Evolutionary conservation across 2,329 filamentous ascomycete genomes (phyloP).

Genomic region (Penicillium brevicompactum): DNA sequence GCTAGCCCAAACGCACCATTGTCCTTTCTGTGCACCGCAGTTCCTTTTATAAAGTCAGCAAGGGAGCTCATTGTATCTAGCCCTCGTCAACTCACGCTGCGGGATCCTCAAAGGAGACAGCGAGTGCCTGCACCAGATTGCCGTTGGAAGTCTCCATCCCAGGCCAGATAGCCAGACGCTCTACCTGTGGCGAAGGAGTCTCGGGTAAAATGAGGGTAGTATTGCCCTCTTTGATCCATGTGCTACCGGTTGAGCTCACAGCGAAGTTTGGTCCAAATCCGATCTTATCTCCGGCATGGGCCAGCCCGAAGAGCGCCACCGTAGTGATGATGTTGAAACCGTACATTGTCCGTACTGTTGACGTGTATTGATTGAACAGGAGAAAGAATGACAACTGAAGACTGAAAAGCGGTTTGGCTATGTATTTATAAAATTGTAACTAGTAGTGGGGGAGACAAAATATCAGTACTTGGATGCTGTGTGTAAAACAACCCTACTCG

Average conservation of each 20-base stretch:
- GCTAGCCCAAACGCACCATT: background rate
- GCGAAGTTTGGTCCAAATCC: background rate
- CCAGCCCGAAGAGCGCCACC: background rate
- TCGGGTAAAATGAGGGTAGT: background rate
- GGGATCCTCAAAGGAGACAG: background rate
- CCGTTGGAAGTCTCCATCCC: conserved; percentile 4
- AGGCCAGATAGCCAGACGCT: conserved; percentile 1
- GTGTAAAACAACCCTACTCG: no score
- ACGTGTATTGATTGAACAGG: background rate
- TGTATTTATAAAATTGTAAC: no score
- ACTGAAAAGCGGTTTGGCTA: background rate
- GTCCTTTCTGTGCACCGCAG: background rate
- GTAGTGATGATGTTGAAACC: background rate
- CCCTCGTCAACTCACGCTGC: background rate
- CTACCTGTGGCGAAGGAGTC: background rate
- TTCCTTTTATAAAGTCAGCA: background rate
- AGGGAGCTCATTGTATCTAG: background rate
- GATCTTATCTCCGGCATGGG: background rate
- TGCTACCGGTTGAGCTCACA: conserved; percentile 28
- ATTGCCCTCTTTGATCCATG: conserved; percentile 1
- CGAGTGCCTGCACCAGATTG: background rate
- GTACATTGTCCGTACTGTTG: background rate
- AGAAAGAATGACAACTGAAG: background rate
- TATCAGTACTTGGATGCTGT: no score
- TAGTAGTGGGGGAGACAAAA: no score